Percentiles rank a stretch among this genome's conserved stretches.
Conservation (phyloP, 164 flowering plant genomes). For the Tetrastigma voinierianum region DNA sequence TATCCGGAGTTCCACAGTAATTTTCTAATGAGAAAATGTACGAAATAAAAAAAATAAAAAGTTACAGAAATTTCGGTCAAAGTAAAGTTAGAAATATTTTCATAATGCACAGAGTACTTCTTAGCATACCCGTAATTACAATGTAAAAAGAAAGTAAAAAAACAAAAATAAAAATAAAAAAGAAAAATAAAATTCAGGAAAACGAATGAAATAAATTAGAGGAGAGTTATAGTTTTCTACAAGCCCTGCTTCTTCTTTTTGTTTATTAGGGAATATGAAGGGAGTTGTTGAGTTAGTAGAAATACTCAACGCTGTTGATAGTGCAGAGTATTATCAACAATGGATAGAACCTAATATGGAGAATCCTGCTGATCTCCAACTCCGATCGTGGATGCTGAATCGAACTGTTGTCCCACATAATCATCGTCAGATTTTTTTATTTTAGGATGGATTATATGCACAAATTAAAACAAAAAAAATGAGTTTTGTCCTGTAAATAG, state of each 20-base stretch:
- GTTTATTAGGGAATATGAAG: constrained; percentile 1
- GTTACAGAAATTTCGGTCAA: background rate
- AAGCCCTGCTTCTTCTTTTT: background rate
- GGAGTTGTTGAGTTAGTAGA: background rate
- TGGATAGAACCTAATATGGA: constrained; percentile 38
- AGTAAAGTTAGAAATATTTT: too few relatives aligned
- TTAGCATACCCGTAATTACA: background rate
- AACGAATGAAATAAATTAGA: background rate
- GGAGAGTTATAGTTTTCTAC: constrained; percentile 1
- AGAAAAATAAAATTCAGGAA: background rate
- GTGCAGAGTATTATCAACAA: constrained; percentile 46
- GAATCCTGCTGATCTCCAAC: constrained; percentile 52
- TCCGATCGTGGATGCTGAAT: constrained; percentile 44
- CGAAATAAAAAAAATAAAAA: constrained; percentile 2
- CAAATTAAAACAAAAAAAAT: background rate
- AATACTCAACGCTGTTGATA: constrained; percentile 39
- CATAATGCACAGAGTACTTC: too few relatives aligned
- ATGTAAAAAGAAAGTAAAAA: background rate
- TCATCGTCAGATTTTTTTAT: too few relatives aligned
- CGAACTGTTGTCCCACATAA: constrained; percentile 35
- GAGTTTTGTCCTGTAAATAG: too few relatives aligned
- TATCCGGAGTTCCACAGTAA: too few relatives aligned
- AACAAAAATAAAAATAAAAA: background rate
- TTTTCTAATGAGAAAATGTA: too few relatives aligned
- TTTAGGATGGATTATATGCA: too few relatives aligned